Base-by-base conservation (phyloP, 2,329 filamentous ascomycete species). In the Aaosphaeria arxii region DNA sequence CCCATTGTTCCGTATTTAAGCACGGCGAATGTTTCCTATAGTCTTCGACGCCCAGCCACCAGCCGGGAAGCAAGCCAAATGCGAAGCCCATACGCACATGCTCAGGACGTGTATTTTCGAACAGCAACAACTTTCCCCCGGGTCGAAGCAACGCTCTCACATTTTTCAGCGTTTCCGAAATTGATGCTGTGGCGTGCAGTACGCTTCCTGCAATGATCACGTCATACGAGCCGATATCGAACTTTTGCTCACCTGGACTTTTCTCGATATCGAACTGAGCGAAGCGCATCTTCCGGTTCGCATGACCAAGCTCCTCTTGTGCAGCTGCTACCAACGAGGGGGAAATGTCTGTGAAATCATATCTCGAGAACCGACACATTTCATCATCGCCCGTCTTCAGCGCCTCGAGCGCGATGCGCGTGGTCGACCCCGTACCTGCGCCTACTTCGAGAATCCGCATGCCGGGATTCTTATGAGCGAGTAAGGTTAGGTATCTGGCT, bases 231-330 rank as follows among this genome's bases (percentile, higher is more conserved):
- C 28, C 40, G 72, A 5, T 66, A 47, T 0, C 75, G 38, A 6
- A 77, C 29, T 1, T 79, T 54, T 46, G 54, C 3, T 32, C 30
- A n/a, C n/a, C 11, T 13, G 52, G 54, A 43, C 51, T 48, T n/a
- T 43, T 29, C 35, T 53, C 45, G 29, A 55, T 47, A 39, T 57
- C 52, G 7, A 57, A 42, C 11, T 49, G 40, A 35, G 51, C 36
- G 29, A 39, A 49, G 5, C 44, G 33, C n/a, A 47, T 44, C 7
- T 28, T 24, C 24, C 40, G 33, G 5, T 24, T 9, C 11, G 11
- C 24, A 5, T 11, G 6, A 5, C 17, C 31, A 24, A 53, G 45
- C 28, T 9, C 40, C 31, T 46, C 42, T n/a, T 42, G 11, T 1
- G 50, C 52, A 6, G 11, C 5, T 7, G 30, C 33, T 13, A 54